phyloP scores from a whole-genome alignment of 225 moss, liverwort and hornwort genomes.

The Pseudisothecium myosuroides region DNA sequence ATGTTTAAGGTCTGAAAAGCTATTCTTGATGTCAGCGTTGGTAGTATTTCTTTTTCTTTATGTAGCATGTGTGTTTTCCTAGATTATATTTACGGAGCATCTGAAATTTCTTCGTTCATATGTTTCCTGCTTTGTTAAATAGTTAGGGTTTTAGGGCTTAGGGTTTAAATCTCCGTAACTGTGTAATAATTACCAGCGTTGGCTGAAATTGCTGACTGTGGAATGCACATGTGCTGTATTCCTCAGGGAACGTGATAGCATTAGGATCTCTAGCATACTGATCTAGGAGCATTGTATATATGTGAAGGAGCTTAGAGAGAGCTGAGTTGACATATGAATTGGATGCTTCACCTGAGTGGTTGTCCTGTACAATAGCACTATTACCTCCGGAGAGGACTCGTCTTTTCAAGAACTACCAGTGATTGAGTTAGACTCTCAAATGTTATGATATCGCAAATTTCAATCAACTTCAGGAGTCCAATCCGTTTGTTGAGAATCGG shows the following conservation, averaged over 20 bases:
- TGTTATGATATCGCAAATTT: neutral
- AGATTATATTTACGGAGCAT: neutral
- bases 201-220: neutral
- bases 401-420: neutral
- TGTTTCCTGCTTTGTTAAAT: neutral
- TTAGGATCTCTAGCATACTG: too few species aligned
- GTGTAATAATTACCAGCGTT: too few species aligned
- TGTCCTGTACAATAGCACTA: too few species aligned
- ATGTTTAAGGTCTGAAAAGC: too few species aligned
- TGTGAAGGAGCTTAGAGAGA: too few species aligned
- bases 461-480: too few species aligned
- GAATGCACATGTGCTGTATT: neutral
- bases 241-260: neutral
- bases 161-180: neutral
- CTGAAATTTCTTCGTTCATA: too few species aligned
- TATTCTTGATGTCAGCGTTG: neutral
- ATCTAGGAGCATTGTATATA: too few species aligned
- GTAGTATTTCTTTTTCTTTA: too few species aligned
- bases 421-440: neutral
- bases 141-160: neutral
- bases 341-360: too few species aligned
- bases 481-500: neutral
- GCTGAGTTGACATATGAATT: too few species aligned
- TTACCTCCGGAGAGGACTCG: too few species aligned
- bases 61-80: neutral